phyloP scores from a whole-genome alignment of 164 flowering plant genomes.

The Nymphaea thermarum region DNA sequence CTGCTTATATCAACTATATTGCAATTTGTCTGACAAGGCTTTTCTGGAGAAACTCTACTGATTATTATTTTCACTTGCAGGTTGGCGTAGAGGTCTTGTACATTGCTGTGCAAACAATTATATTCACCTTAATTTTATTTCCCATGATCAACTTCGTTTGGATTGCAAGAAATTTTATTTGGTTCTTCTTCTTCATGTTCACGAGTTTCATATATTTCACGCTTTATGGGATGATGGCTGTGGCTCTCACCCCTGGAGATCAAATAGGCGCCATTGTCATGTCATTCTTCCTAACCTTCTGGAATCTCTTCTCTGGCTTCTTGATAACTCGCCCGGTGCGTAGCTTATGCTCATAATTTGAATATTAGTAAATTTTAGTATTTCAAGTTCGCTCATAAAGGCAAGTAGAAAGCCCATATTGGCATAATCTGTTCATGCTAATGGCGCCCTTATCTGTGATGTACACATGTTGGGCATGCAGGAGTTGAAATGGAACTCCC shows the following conservation, averaged over 20 bases:
- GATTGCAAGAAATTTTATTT: slow-evolving; percentile 26
- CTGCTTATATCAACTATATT: not conserved
- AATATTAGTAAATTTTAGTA: too few relatives aligned
- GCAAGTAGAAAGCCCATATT: too few relatives aligned
- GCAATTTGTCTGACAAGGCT: not conserved
- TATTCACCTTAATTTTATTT: slow-evolving; percentile 24
- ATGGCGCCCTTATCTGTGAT: too few relatives aligned
- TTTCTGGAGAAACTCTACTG: too few relatives aligned
- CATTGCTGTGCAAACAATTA: slow-evolving; percentile 15
- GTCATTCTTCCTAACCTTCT: slow-evolving; percentile 17
- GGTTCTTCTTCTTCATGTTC: slow-evolving; percentile 30
- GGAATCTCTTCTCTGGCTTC: slow-evolving; percentile 38
- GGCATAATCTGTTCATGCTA: too few relatives aligned
- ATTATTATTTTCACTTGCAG: slow-evolving; percentile 10
- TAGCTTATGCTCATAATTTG: not conserved
- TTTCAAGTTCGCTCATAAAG: too few relatives aligned
- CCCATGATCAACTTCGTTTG: slow-evolving; percentile 31
- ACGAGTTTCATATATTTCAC: slow-evolving; percentile 34
- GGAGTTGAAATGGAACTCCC: too few relatives aligned
- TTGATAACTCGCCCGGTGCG: slow-evolving; percentile 21
- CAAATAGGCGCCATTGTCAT: slow-evolving; percentile 24
- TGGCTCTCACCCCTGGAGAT: slow-evolving; percentile 28
- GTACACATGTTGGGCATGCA: too few relatives aligned
- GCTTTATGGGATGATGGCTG: slow-evolving; percentile 33
- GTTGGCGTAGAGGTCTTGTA: slow-evolving; percentile 26